A percentile compares a stretch with the other conserved stretches of the same genome.
These are phyloP conservation scores for Allium cepa DNA, from an alignment of 106 monocot species.

Conservation along the genomic window DNA sequence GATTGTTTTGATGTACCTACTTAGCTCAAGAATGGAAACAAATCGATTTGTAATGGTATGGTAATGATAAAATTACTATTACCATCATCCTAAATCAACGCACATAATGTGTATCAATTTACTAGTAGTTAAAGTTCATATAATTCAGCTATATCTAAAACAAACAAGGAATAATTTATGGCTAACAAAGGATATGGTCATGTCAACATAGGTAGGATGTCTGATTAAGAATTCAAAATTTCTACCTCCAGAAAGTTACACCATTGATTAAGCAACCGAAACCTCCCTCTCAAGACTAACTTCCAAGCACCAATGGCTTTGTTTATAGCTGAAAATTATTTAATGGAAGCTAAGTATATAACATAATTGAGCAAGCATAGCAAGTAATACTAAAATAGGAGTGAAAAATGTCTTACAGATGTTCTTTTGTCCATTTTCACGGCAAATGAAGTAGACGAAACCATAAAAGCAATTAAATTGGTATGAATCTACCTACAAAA, in stretches of 20 bases:
- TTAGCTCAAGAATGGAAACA: no score
- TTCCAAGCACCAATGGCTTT: slow-evolving; percentile 75
- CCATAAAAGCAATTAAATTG: slow-evolving; percentile 75
- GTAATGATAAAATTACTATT: no score
- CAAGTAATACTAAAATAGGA: neutral
- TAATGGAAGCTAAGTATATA: neutral
- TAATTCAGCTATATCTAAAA: no score
- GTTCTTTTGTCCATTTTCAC: slow-evolving; percentile 84
- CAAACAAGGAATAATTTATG: no score
- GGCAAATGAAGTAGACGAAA: slow-evolving; percentile 86
- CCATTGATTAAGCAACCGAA: slow-evolving; percentile 76
- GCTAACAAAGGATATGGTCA: no score
- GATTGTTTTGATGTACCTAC: no score
- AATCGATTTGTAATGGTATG: no score
- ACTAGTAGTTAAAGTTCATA: no score
- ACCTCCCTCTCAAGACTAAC: slow-evolving; percentile 72
- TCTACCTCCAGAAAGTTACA: slow-evolving; percentile 86
- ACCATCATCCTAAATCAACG: no score
- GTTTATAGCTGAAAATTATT: slow-evolving; percentile 43
- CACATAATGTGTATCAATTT: no score
- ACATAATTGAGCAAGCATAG: neutral
- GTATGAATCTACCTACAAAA: slow-evolving; percentile 53
- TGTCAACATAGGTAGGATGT: no score
- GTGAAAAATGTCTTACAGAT: slow-evolving; percentile 45
- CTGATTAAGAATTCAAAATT: no score